Evolutionary conservation across 805 yeast genomes (phyloP).

Genomic region (Barnettozyma vustinii): DNA sequence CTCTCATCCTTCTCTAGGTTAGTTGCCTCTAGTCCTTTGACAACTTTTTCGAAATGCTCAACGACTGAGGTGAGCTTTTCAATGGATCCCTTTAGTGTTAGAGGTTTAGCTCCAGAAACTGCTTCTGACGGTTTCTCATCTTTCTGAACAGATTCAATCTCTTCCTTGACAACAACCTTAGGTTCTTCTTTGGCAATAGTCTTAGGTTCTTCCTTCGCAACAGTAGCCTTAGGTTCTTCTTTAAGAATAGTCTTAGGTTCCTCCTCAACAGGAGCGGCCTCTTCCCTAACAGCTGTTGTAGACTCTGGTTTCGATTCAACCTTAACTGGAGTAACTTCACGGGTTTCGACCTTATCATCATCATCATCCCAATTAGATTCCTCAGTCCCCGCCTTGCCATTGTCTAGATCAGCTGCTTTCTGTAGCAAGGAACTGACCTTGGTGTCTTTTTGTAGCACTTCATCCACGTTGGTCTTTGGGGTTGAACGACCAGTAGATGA

Average conservation of each 20-base stretch:
- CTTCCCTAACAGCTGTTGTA: background rate
- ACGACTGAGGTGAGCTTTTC: slow-evolving; percentile 61
- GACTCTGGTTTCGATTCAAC: slow-evolving; percentile 19
- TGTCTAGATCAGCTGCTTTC: slow-evolving; percentile 40
- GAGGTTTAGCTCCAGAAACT: background rate
- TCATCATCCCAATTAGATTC: slow-evolving; percentile 34
- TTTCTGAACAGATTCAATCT: slow-evolving; percentile 7
- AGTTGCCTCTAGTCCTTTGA: slow-evolving; percentile 44
- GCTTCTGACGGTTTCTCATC: slow-evolving; percentile 12
- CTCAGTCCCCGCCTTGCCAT: slow-evolving; percentile 27
- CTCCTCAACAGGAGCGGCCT: slow-evolving; percentile 7
- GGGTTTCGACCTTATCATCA: slow-evolving; percentile 17
- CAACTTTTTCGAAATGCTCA: slow-evolving; percentile 48
- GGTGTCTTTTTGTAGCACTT: slow-evolving; percentile 40
- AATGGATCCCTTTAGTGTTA: slow-evolving; percentile 63
- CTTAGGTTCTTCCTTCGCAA: slow-evolving; percentile 7
- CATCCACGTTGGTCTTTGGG: slow-evolving; percentile 42
- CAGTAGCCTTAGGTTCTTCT: slow-evolving; percentile 6
- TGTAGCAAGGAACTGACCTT: slow-evolving; percentile 40
- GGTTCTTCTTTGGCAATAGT: slow-evolving; percentile 1
- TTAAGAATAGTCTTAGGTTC: slow-evolving; percentile 9
- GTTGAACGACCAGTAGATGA: slow-evolving; percentile 25
- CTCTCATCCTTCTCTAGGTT: slow-evolving; percentile 63
- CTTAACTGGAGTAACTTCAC: slow-evolving; percentile 10
- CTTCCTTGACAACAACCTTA: slow-evolving; percentile 7